A percentile compares a stretch with the other conserved stretches of the same genome.
Conservation (phyloP, 768 basidiomycete genomes). For the Rhodosporidiobolus odoratus region DNA sequence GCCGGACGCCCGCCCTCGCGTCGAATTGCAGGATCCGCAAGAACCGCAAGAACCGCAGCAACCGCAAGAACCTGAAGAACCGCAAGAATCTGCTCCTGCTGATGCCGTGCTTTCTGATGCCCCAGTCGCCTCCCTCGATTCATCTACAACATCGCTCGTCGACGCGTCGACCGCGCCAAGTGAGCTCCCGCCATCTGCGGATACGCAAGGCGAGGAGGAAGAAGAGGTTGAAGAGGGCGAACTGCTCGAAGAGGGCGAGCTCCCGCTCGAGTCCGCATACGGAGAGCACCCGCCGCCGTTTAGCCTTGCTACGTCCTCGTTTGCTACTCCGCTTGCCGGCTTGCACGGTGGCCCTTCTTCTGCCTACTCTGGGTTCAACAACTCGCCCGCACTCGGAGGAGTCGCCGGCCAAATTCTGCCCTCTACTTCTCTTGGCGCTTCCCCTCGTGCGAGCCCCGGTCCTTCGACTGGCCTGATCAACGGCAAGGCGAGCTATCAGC, state of each 20-base stretch:
- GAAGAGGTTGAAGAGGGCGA: conserved; percentile 28
- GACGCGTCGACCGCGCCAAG: not conserved
- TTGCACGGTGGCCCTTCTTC: not conserved
- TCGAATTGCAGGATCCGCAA: too few species aligned
- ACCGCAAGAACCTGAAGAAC: too few species aligned
- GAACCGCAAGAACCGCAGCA: not conserved
- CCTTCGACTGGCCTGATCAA: not conserved
- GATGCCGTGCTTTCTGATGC: not conserved
- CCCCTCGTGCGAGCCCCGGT: not conserved
- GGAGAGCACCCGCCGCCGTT: not conserved
- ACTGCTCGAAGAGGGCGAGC: not conserved
- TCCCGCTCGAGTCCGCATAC: too few species aligned
- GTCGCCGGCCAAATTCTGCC: too few species aligned
- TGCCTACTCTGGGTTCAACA: too few species aligned
- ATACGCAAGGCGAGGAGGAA: not conserved
- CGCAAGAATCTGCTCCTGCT: too few species aligned
- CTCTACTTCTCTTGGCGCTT: not conserved
- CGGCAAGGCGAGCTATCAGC: conserved; percentile 19
- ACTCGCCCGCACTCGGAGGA: too few species aligned
- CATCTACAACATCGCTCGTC: not conserved
- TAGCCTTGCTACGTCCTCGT: not conserved
- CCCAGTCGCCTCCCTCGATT: not conserved
- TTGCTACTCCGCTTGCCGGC: not conserved
- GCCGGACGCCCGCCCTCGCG: too few species aligned
- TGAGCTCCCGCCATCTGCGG: not conserved